Conservation (phyloP, 805 yeast species). For the Ogataea neopini region DNA sequence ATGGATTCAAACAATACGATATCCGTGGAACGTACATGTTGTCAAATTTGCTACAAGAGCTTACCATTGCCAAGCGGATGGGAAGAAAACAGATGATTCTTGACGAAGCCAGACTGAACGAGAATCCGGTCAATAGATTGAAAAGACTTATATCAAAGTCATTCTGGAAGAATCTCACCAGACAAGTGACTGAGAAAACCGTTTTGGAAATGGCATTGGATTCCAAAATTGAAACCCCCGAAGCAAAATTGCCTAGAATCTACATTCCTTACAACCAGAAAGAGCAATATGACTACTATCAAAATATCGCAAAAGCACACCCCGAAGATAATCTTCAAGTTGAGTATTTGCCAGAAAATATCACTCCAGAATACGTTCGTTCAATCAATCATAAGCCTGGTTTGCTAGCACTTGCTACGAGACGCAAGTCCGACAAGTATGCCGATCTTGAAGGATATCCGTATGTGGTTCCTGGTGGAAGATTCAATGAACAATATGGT, state of each 20-base stretch:
- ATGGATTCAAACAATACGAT: constrained; percentile 71
- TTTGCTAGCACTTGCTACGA: constrained; percentile 75
- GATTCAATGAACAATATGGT: constrained; percentile 95
- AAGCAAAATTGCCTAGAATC: constrained; percentile 66
- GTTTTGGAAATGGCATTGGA: constrained; percentile 74
- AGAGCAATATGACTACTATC: constrained; percentile 74
- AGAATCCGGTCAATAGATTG: constrained; percentile 82
- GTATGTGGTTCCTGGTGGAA: constrained; percentile 95
- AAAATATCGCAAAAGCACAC: constrained; percentile 48
- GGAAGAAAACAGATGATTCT: constrained; percentile 77
- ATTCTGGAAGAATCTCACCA: constrained; percentile 80
- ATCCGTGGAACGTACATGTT: constrained; percentile 89
- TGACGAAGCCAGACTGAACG: constrained; percentile 82
- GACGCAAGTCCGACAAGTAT: constrained; percentile 35
- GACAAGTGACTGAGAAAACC: constrained; percentile 62
- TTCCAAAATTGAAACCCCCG: constrained; percentile 67
- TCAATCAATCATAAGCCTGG: constrained; percentile 86
- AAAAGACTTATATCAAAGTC: constrained; percentile 69
- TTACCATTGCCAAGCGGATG: constrained; percentile 79
- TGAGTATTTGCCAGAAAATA: constrained; percentile 69
- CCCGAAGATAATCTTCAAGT: constrained; percentile 69
- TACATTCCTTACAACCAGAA: constrained; percentile 70
- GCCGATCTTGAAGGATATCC: constrained; percentile 60
- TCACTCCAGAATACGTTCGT: constrained; percentile 75
- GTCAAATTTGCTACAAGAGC: constrained; percentile 82